Percentiles rank a stretch among this genome's conserved stretches.
Evolutionary conservation across 257 asterid species (phyloP).

Genomic region (Fraxinus quadrangulata): DNA sequence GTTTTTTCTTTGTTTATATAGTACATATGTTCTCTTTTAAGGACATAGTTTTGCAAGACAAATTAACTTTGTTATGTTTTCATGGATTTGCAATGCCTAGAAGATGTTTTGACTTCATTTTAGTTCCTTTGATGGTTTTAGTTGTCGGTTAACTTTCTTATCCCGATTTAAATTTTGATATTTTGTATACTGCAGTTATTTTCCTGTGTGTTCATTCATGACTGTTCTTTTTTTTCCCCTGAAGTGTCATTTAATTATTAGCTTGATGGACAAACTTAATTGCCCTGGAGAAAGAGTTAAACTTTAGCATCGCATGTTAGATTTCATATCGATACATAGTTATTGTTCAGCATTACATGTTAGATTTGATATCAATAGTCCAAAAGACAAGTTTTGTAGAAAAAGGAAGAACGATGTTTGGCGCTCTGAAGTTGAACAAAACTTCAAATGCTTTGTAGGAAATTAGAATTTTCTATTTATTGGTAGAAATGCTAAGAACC

Average conservation of each 20-base stretch:
- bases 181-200: not conserved
- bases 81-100: not conserved
- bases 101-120: not conserved
- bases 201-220: not conserved
- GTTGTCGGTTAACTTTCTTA: not conserved
- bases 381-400: not conserved
- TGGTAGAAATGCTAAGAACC: too few species aligned
- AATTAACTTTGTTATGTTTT: constrained; percentile 20
- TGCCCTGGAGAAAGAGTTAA: too few species aligned
- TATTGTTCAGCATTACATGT: too few species aligned
- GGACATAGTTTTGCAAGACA: constrained; percentile 22
- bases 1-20: constrained; percentile 26
- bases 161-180: not conserved
- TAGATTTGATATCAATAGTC: too few species aligned
- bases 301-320: too few species aligned
- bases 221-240: not conserved
- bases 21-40: constrained; percentile 22
- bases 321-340: too few species aligned
- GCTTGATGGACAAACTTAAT: not conserved
- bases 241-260: too few species aligned
- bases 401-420: not conserved
- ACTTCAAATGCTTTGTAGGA: too few species aligned
- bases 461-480: too few species aligned
- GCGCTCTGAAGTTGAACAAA: not conserved
- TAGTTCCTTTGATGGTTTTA: not conserved